Percentiles rank a stretch among this genome's conserved stretches.
These are phyloP conservation scores for Rubia occidens DNA, from an alignment of 305 asterid species.

Conservation along the genomic window DNA sequence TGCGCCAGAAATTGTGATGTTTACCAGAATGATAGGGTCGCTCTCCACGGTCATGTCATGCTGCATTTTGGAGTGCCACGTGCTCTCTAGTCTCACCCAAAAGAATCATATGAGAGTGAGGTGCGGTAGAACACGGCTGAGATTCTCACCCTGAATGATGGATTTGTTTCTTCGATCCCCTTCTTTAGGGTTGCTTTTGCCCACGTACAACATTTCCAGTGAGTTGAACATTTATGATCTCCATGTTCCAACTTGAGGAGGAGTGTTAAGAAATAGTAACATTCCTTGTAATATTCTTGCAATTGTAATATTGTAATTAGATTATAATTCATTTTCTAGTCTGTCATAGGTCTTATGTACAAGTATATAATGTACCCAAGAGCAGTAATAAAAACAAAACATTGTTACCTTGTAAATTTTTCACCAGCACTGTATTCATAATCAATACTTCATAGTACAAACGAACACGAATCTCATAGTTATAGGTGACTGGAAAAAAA, in stretches of 20 bases:
- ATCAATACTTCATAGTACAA: not conserved
- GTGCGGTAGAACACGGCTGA: constrained; percentile 48
- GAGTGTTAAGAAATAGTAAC: too few species aligned
- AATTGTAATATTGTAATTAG: too few species aligned
- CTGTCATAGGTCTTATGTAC: too few species aligned
- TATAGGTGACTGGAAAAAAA: not conserved
- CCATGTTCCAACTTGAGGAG: too few species aligned
- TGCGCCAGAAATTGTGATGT: not conserved
- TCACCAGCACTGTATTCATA: not conserved
- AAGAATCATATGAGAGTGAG: constrained; percentile 55
- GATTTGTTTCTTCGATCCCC: constrained; percentile 51
- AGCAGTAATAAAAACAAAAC: too few species aligned
- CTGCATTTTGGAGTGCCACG: constrained; percentile 82
- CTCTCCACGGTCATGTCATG: constrained; percentile 43
- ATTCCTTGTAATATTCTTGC: too few species aligned
- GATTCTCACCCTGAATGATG: constrained; percentile 37
- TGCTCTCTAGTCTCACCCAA: constrained; percentile 82
- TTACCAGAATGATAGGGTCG: constrained; percentile 51
- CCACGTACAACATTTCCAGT: constrained; percentile 77
- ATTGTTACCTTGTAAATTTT: too few species aligned
- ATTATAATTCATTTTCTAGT: too few species aligned
- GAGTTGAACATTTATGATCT: too few species aligned
- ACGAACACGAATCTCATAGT: not conserved
- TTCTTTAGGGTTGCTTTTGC: constrained; percentile 60
- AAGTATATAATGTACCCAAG: too few species aligned